phyloP scores from a whole-genome alignment of 2,329 filamentous ascomycete species.

The Monosporascus sp. region DNA sequence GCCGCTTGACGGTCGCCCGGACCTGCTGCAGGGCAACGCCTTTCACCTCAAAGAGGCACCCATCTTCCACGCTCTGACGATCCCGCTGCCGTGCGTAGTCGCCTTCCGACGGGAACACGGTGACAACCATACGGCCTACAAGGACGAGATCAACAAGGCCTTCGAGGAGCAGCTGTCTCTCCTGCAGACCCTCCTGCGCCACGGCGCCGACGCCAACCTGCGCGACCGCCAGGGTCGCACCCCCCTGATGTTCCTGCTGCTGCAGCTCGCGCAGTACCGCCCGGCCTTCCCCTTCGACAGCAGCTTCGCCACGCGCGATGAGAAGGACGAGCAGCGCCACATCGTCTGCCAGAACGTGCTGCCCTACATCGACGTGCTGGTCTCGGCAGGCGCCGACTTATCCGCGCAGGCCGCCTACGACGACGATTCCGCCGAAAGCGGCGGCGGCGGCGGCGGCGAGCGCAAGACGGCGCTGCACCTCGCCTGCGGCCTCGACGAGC shows the following conservation, averaged over 20 bases:
- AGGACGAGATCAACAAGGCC: neutral
- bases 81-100: neutral
- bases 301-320: neutral
- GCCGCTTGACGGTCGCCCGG: neutral
- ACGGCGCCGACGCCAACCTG: neutral
- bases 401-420: neutral
- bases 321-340: neutral
- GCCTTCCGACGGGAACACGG: neutral
- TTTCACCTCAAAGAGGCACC: neutral
- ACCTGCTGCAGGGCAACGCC: neutral
- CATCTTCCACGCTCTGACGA: neutral
- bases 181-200: neutral
- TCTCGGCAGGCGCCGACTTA: neutral
- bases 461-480: neutral
- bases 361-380: neutral
- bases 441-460: too few relatives aligned
- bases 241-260: neutral
- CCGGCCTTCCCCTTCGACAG: neutral
- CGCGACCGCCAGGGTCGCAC: neutral
- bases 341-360: neutral
- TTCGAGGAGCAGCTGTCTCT: neutral
- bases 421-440: neutral
- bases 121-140: neutral
- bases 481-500: neutral
- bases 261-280: neutral